Conservation (phyloP, 129 eudicot species). For the Oenanthe sinensis region DNA sequence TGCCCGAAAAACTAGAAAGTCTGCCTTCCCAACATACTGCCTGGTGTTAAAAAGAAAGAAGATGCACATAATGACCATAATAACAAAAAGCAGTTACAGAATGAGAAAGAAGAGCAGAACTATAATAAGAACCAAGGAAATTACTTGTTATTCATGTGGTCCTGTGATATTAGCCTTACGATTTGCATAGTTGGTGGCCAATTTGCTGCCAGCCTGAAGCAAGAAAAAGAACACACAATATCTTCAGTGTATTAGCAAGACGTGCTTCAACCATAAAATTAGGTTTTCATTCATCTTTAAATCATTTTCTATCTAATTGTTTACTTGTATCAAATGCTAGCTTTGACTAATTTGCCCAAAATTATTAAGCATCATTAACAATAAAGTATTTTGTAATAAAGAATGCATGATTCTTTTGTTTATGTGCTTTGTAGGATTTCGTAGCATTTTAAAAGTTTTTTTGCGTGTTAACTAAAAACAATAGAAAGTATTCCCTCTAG, state of each 20-base stretch:
- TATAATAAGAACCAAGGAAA: neutral
- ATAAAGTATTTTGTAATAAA: too few relatives aligned
- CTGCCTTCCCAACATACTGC: slow-evolving; percentile 98
- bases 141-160: slow-evolving; percentile 99
- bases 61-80: slow-evolving; percentile 1
- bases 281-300: neutral
- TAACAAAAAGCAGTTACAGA: neutral
- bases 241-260: neutral
- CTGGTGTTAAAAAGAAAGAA: slow-evolving; percentile 29
- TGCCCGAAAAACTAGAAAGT: slow-evolving; percentile 95
- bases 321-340: neutral
- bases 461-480: neutral
- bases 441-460: neutral
- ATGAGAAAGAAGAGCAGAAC: neutral
- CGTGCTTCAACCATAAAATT: neutral
- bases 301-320: neutral
- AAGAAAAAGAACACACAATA: neutral
- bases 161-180: slow-evolving; percentile 96
- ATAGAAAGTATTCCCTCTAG: neutral
- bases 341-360: too few relatives aligned
- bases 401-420: neutral
- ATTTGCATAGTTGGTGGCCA: slow-evolving; percentile 99
- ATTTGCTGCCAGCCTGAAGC: slow-evolving; percentile 81
- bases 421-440: neutral
- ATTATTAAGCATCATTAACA: neutral